These are phyloP conservation scores for Ustilago curta DNA, from an alignment of 1,284 basidiomycete species.

Conservation along the genomic window DNA sequence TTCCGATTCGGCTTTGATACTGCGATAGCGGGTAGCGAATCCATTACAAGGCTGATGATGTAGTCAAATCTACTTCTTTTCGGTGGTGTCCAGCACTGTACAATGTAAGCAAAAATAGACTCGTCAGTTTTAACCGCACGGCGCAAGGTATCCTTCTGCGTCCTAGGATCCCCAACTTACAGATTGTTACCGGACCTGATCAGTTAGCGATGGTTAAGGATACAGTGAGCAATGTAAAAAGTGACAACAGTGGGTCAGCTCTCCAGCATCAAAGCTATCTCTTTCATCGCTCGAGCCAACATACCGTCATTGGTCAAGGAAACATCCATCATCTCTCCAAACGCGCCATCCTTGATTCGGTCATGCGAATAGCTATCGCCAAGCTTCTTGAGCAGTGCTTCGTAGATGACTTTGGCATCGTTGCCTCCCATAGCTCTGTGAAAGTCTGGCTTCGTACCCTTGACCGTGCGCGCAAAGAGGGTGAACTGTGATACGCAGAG, in stretches of 20 bases:
- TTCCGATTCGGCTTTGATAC: constrained; percentile 15
- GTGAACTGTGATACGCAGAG: constrained; percentile 68
- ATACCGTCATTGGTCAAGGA: constrained; percentile 63
- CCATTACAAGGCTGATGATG: neutral
- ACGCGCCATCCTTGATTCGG: constrained; percentile 61
- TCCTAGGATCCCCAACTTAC: constrained; percentile 26
- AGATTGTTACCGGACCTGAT: constrained; percentile 52
- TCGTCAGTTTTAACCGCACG: neutral
- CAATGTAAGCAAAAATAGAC: neutral
- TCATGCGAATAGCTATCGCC: constrained; percentile 45
- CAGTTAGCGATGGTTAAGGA: no score
- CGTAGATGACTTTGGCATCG: constrained; percentile 54
- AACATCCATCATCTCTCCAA: constrained; percentile 69
- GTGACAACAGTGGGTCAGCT: neutral
- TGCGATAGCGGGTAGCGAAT: no score
- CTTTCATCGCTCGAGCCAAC: neutral
- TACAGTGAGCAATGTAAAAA: no score
- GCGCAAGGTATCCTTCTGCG: neutral
- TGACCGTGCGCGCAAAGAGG: constrained; percentile 60
- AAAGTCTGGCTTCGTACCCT: constrained; percentile 68
- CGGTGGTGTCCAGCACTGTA: constrained; percentile 57
- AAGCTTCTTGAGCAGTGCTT: constrained; percentile 53
- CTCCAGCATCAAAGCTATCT: neutral
- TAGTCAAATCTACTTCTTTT: constrained; percentile 45
- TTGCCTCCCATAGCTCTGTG: constrained; percentile 61